Evolutionary conservation across 1,139 yeast species (phyloP).

Genomic region (Pichia sp.): DNA sequence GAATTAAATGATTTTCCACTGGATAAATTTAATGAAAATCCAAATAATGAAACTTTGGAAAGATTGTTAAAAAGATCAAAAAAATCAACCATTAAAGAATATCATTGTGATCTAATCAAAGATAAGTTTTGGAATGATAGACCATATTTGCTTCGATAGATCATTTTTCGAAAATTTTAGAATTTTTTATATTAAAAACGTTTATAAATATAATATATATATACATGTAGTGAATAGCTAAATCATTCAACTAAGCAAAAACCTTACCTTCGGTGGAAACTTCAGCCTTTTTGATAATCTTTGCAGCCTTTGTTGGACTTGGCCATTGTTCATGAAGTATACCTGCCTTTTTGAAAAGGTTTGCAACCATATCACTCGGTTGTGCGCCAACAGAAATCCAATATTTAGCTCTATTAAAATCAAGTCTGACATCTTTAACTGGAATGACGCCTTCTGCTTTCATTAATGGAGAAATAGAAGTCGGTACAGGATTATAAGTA

Average conservation of each 20-base stretch:
- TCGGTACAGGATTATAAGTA: conserved; percentile 81
- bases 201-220: not conserved
- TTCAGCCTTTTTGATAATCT: conserved; percentile 18
- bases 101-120: conserved; percentile 54
- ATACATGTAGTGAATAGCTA: not conserved
- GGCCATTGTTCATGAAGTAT: conserved; percentile 74
- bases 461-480: conserved; percentile 58
- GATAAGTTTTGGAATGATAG: conserved; percentile 51
- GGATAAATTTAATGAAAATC: conserved; percentile 9
- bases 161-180: not conserved
- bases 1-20: conserved; percentile 30
- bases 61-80: conserved; percentile 42
- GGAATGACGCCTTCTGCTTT: conserved; percentile 49
- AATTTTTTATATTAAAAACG: not conserved
- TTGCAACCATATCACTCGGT: conserved; percentile 77
- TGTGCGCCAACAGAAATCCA: conserved; percentile 99
- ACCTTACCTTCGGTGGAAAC: conserved; percentile 20
- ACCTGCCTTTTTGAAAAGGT: conserved; percentile 73
- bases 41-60: conserved; percentile 28
- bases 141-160: conserved; percentile 27
- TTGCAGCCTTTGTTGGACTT: conserved; percentile 29
- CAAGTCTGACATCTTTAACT: conserved; percentile 72
- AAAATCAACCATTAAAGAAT: conserved; percentile 40
- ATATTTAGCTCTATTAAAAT: conserved; percentile 86
- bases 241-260: conserved; percentile 16